Evolutionary conservation across 2,329 filamentous ascomycete species (phyloP).

Genomic region (Colletotrichum sp.): DNA sequence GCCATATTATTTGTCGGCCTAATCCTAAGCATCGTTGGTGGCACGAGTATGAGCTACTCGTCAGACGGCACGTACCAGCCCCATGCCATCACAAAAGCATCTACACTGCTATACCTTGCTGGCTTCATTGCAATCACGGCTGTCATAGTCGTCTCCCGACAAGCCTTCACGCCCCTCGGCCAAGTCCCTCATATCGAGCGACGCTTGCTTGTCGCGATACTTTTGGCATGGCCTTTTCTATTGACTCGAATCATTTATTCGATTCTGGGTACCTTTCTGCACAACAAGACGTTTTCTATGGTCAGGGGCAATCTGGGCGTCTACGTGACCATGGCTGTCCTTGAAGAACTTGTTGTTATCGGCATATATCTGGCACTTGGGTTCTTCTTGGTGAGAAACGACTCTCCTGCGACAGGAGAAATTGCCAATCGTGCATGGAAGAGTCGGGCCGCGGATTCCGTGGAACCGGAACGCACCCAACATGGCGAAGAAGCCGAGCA

Average conservation of each 20-base stretch:
- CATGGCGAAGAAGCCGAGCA: not conserved
- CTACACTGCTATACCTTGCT: not conserved
- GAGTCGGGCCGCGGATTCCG: not conserved
- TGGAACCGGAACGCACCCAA: not conserved
- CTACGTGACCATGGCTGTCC: not conserved
- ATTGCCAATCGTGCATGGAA: not conserved
- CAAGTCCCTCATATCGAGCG: not conserved
- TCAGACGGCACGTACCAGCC: not conserved
- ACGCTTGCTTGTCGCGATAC: not conserved
- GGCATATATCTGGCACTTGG: not conserved
- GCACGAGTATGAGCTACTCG: not conserved
- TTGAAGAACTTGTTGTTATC: not conserved
- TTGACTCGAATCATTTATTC: not conserved
- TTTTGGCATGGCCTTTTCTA: not conserved
- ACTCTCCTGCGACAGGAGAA: not conserved
- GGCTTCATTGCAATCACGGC: not conserved
- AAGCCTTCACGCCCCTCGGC: not conserved
- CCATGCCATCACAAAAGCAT: not conserved
- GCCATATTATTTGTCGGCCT: not conserved
- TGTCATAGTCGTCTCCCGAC: not conserved
- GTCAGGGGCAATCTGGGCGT: not conserved
- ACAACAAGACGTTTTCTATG: not conserved
- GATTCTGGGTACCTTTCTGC: not conserved
- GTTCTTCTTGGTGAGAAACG: not conserved
- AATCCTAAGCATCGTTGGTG: not conserved